phyloP scores from a whole-genome alignment of 1,284 basidiomycete genomes.

The Pseudozyma sp. region DNA sequence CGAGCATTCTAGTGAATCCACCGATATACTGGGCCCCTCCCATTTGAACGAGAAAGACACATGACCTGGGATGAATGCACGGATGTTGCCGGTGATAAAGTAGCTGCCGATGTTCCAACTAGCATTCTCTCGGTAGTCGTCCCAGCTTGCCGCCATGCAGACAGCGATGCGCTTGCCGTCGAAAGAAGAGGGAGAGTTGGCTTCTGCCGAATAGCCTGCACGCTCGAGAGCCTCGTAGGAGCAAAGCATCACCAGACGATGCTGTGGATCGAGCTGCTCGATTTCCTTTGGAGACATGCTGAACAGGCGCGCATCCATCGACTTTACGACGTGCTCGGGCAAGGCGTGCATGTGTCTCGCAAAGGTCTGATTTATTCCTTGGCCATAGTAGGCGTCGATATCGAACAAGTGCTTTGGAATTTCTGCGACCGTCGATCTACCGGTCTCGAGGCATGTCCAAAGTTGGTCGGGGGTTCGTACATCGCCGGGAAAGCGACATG shows the following conservation, averaged over 20 bases:
- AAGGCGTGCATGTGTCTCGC: constrained; percentile 48
- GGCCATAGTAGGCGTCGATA: constrained; percentile 42
- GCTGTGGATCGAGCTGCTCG: constrained; percentile 55
- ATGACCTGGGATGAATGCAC: constrained; percentile 54
- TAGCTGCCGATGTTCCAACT: constrained; percentile 50
- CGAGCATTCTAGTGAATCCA: constrained; percentile 47
- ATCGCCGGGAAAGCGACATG: constrained; percentile 52
- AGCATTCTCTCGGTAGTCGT: constrained; percentile 58
- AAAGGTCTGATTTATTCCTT: constrained; percentile 40
- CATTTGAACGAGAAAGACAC: constrained; percentile 43
- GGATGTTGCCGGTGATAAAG: constrained; percentile 56
- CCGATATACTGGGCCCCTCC: constrained; percentile 45
- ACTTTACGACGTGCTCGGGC: constrained; percentile 32
- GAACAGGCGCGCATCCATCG: constrained; percentile 53
- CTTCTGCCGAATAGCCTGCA: constrained; percentile 42
- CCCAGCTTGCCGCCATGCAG: constrained; percentile 47
- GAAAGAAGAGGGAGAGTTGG: constrained; percentile 43
- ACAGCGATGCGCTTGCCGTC: constrained; percentile 44
- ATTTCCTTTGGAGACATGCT: constrained; percentile 54
- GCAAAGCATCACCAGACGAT: constrained; percentile 48
- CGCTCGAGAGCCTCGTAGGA: constrained; percentile 51
- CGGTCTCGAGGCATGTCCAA: constrained; percentile 47
- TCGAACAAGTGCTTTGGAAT: constrained; percentile 51
- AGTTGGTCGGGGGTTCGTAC: constrained; percentile 43
- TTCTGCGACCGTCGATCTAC: constrained; percentile 33